A percentile compares a stretch with the other conserved stretches of the same genome.
These are phyloP conservation scores for Wickerhamomyces chaumierensis DNA, from an alignment of 805 yeast genomes.

Conservation along the genomic window DNA sequence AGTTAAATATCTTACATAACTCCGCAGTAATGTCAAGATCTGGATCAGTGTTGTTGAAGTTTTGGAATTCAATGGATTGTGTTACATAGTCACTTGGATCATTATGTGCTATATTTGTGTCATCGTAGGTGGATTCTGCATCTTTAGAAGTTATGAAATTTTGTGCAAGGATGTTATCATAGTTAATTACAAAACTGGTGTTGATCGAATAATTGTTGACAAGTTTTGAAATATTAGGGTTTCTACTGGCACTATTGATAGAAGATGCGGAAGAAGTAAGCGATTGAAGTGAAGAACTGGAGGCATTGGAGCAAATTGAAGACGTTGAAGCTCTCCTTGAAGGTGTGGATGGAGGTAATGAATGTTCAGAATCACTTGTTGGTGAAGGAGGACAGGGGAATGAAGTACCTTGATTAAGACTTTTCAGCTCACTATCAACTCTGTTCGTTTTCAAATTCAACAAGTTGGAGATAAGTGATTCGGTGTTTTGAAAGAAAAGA, in stretches of 20 bases:
- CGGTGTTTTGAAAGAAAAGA: conserved; percentile 14
- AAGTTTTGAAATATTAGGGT: not conserved
- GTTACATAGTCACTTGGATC: conserved; percentile 1
- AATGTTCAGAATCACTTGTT: not conserved
- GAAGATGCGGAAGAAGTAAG: not conserved
- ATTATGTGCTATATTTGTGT: conserved; percentile 3
- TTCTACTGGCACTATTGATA: not conserved
- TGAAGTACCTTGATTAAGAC: no score
- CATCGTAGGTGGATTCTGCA: conserved; percentile 1
- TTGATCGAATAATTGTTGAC: not conserved
- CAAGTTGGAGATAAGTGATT: conserved; percentile 14
- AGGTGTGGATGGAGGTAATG: not conserved
- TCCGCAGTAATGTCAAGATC: conserved; percentile 10
- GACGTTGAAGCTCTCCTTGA: not conserved
- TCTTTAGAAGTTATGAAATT: not conserved
- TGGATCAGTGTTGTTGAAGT: conserved; percentile 14
- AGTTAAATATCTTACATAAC: conserved; percentile 10
- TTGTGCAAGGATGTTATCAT: not conserved
- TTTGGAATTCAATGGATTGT: conserved; percentile 13
- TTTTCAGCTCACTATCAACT: not conserved
- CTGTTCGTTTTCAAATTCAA: conserved; percentile 3
- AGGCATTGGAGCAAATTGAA: not conserved
- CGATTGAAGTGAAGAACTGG: not conserved
- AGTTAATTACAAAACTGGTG: not conserved
- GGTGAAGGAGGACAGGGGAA: not conserved